Evolutionary conservation across 1,284 basidiomycete genomes (phyloP).

Genomic region (Ganoderma lingzhi): DNA sequence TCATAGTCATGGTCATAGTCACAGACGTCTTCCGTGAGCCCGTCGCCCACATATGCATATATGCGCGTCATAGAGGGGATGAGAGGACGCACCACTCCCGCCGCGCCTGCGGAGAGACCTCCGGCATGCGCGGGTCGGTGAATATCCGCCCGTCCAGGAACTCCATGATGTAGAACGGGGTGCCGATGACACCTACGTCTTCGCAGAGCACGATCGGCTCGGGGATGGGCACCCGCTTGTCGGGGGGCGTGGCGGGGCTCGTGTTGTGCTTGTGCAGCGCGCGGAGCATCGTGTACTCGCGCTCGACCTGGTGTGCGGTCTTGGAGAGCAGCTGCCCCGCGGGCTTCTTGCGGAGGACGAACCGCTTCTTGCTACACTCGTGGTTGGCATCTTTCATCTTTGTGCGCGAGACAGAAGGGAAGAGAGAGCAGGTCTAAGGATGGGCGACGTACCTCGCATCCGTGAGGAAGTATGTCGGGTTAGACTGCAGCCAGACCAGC

Average conservation of each 20-base stretch:
- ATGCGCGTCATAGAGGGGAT: not conserved
- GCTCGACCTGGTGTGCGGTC: conserved; percentile 94
- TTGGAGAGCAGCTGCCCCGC: conserved; percentile 84
- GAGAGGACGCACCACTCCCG: conserved; percentile 69
- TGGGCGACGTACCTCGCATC: conserved; percentile 63
- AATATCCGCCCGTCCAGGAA: conserved; percentile 94
- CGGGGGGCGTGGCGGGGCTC: conserved; percentile 55
- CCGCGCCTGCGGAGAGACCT: conserved; percentile 68
- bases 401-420: not conserved
- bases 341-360: conserved; percentile 95
- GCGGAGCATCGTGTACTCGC: conserved; percentile 86
- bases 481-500: conserved; percentile 63
- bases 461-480: conserved; percentile 93
- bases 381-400: not conserved
- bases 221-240: conserved; percentile 82
- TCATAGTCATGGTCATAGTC: no score
- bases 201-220: conserved; percentile 87
- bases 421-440: not conserved
- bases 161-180: conserved; percentile 96
- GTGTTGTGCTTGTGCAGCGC: conserved; percentile 82
- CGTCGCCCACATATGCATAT: not conserved
- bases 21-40: not conserved
- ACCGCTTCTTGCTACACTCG: conserved; percentile 61
- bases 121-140: conserved; percentile 82
- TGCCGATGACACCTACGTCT: conserved; percentile 82